phyloP scores from a whole-genome alignment of 441 rosid genomes.

The Populus hybrid region DNA sequence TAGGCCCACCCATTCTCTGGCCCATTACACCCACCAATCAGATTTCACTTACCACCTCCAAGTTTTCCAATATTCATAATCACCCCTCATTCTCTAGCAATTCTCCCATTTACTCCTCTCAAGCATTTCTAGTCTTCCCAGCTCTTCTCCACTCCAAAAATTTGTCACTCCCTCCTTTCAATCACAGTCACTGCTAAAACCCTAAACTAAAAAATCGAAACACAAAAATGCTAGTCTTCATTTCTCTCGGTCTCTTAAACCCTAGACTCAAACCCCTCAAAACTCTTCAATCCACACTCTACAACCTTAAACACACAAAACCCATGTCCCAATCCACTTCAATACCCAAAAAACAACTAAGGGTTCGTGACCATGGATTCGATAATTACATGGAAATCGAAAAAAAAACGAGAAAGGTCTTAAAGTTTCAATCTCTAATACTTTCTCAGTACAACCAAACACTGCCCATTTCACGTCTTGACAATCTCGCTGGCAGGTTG shows the following conservation, averaged over 20 bases:
- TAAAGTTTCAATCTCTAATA: conserved; percentile 66
- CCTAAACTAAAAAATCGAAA: conserved; percentile 21
- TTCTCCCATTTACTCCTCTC: not conserved
- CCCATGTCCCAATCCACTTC: conserved; percentile 72
- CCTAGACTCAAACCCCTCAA: conserved; percentile 16
- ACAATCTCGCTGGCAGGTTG: conserved; percentile 63
- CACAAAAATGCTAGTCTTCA: conserved; percentile 36
- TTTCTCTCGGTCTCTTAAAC: conserved; percentile 34
- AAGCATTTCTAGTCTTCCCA: not conserved
- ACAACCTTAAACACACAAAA: conserved; percentile 23
- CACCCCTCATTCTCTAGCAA: not conserved
- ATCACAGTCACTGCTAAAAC: conserved; percentile 14
- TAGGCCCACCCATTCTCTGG: not conserved
- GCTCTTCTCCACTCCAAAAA: not conserved
- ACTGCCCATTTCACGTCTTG: conserved; percentile 66
- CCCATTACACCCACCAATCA: not conserved
- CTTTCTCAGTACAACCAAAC: conserved; percentile 66
- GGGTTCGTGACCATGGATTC: conserved; percentile 89
- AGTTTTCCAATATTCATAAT: not conserved
- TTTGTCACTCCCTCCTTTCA: not conserved
- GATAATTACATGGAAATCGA: conserved; percentile 96
- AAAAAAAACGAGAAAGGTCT: conserved; percentile 73
- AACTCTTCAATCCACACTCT: conserved; percentile 15
- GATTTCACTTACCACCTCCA: not conserved
- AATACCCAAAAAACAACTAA: conserved; percentile 66